Percentiles rank a stretch among this genome's conserved stretches.
phyloP scores from a whole-genome alignment of 1,139 yeast species.

The Meyerozyma smithsonii region DNA sequence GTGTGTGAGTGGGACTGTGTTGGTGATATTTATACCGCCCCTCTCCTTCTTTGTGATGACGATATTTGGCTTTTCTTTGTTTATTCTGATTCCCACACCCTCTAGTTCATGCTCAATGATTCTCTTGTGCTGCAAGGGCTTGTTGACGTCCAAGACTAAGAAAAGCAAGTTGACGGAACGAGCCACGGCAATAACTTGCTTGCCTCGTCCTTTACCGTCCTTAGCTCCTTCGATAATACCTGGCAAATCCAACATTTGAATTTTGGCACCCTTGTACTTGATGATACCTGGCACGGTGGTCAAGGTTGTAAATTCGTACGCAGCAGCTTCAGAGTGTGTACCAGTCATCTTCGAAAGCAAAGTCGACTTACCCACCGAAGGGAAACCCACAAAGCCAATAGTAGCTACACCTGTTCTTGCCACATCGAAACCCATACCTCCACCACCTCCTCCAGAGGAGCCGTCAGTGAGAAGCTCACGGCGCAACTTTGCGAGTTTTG shows the following conservation, averaged over 20 bases:
- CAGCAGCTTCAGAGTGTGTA: slow-evolving; percentile 95
- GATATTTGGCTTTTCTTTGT: slow-evolving; percentile 89
- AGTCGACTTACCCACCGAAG: slow-evolving; percentile 96
- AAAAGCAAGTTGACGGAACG: slow-evolving; percentile 90
- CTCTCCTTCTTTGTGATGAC: slow-evolving; percentile 86
- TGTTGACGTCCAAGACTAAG: slow-evolving; percentile 91
- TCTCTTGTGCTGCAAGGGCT: slow-evolving; percentile 89
- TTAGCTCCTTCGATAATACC: slow-evolving; percentile 99
- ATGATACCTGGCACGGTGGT: slow-evolving; percentile 98
- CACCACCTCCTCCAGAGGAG: slow-evolving; percentile 80
- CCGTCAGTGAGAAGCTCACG: slow-evolving; percentile 85
- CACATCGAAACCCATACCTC: slow-evolving; percentile 91
- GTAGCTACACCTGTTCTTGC: slow-evolving; percentile 97
- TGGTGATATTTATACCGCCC: slow-evolving; percentile 93
- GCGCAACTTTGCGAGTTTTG: slow-evolving; percentile 90
- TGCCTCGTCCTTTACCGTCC: slow-evolving; percentile 99
- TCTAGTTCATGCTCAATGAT: slow-evolving; percentile 93
- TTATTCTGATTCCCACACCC: slow-evolving; percentile 94
- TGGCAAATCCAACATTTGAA: slow-evolving; percentile 96
- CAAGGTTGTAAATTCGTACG: slow-evolving; percentile 93
- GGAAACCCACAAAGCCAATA: slow-evolving; percentile 96
- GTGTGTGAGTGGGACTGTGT: slow-evolving; percentile 87
- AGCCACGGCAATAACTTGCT: slow-evolving; percentile 97
- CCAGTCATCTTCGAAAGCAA: slow-evolving; percentile 85
- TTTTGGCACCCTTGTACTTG: slow-evolving; percentile 93